Base-by-base conservation (phyloP, 345 rosid species). In the Mallotus nudiflorus region DNA sequence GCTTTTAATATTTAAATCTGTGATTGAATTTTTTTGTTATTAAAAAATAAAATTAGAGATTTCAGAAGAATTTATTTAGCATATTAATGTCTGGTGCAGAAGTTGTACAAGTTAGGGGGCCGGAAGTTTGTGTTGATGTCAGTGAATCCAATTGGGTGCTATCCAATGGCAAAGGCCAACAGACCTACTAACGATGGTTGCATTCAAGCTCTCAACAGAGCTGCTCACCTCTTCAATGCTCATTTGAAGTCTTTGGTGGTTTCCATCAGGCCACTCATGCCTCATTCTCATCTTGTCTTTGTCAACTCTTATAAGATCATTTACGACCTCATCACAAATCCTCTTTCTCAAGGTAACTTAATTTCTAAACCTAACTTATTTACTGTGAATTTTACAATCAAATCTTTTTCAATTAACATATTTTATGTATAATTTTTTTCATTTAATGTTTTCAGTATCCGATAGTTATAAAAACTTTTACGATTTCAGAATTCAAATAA, bases 71-170 rank as follows among this genome's bases (percentile, higher is more conserved):
- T n/a, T n/a, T n/a, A n/a, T n/a, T n/a, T n/a, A n/a, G n/a, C n/a
- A 33, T 2, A 33, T 3, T 33, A 33, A 33, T 33, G 37, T 33
- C 37, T 33, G 37, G 6, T 67, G 66, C 87, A 89, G 93, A 84
- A 70, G 29, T 54, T 89, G 78, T 76, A 82, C 67, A 27, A 14
- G 11, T 77, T 85, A 49, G 91, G 91, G 27, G 89, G 81, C 0
- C 74, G 89, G 45, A 89, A 89, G 61, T 88, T 88, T 54, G 91
- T 78, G 64, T 33, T 88, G 60, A 78, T 85, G 74, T 73, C 89
- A 18, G 52, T 88, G 4, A 71, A 88, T 58, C 89, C 89, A 33
- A 37, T 84, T 0, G 89, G 92, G 22, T 85, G 92, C 70, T 69
- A 60, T 25, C 91, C 90, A 0, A 40, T 67, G 78, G 80, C 70